Evolutionary conservation across 2,329 filamentous ascomycete genomes (phyloP), one percentile per base, ranked within the genome.

Genomic region (Trichoderma sp.): DNA sequence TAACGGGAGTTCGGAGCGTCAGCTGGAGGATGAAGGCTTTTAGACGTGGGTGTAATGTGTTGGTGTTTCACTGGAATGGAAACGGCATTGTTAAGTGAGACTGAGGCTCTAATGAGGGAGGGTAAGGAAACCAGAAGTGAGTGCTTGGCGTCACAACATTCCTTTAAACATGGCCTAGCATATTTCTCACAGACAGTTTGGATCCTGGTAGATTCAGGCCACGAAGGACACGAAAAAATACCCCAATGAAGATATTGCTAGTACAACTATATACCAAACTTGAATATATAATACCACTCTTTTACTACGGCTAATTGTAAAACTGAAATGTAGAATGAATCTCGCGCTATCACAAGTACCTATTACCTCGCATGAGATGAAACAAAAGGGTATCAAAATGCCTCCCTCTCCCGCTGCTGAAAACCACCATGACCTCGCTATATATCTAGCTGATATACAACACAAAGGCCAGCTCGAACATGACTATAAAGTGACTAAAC

Each of bases 11-110:
- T 3, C 7, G 15, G 32, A 26, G 3, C 8, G 21, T n/a, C 8
- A 24, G 24, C 6, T n/a, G 57, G 32, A 58, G 32, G 26, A 47
- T 26, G 47, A 62, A 18, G 6, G 28, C 14, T 58, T 53, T 60
- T 51, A 26, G 28, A 30, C 24, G 66, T 18, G 72, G 74, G 71
- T 36, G 71, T 73, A 74, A 72, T 58, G 67, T 73, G 72, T 71
- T 73, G 73, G 74, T 77, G 75, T 77, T 43, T 15, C 18, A 60
- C 56, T 79, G 77, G 78, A 79, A 78, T 78, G 77, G 61, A 66
- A 53, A 73, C 73, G 74, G 74, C 75, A 77, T 76, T 79, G 78
- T 78, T 77, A 77, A 73, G 75, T 74, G 75, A 77, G 74, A 77
- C 73, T 76, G 77, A 78, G 58, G 18, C 30, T 60, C 28, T 60